Conservation (phyloP, 179 eudicot genomes). For the Drosera spatulata region DNA sequence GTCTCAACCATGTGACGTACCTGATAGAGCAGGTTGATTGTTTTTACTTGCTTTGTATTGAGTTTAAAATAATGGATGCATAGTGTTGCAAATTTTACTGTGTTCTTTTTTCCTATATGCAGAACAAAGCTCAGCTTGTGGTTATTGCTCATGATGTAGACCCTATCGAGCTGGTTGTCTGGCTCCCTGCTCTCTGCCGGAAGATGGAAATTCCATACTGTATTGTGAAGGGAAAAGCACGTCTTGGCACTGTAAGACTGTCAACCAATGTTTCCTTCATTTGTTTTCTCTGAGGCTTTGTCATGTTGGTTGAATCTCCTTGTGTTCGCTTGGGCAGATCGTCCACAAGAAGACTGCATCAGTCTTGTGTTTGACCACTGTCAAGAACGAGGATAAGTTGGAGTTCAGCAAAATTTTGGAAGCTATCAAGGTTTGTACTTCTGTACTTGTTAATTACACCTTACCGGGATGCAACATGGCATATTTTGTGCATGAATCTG, state of each 20-base stretch:
- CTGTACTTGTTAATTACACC: no score
- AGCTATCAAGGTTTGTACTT: slow-evolving; percentile 64
- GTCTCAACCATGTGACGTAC: slow-evolving; percentile 85
- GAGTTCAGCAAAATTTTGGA: slow-evolving; percentile 86
- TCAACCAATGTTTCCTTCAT: not conserved
- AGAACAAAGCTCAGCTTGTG: slow-evolving; percentile 90
- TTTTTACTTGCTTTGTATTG: not conserved
- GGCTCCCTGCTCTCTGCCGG: slow-evolving; percentile 95
- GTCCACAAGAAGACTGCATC: slow-evolving; percentile 88
- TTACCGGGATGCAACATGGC: no score
- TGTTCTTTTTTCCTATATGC: slow-evolving; percentile 2
- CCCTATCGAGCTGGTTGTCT: slow-evolving; percentile 94
- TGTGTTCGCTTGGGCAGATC: slow-evolving; percentile 27
- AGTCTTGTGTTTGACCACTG: slow-evolving; percentile 73
- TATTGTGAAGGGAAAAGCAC: slow-evolving; percentile 89
- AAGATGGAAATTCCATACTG: slow-evolving; percentile 97
- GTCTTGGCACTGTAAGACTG: slow-evolving; percentile 66
- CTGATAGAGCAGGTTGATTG: slow-evolving; percentile 71
- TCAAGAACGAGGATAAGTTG: slow-evolving; percentile 88
- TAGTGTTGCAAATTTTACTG: not conserved
- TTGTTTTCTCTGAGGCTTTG: not conserved
- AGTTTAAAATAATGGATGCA: not conserved
- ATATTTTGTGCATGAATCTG: no score
- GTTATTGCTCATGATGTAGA: slow-evolving; percentile 95
- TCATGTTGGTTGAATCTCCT: not conserved